phyloP scores from a whole-genome alignment of 1,284 basidiomycete species.

The Inonotus obliquus region DNA sequence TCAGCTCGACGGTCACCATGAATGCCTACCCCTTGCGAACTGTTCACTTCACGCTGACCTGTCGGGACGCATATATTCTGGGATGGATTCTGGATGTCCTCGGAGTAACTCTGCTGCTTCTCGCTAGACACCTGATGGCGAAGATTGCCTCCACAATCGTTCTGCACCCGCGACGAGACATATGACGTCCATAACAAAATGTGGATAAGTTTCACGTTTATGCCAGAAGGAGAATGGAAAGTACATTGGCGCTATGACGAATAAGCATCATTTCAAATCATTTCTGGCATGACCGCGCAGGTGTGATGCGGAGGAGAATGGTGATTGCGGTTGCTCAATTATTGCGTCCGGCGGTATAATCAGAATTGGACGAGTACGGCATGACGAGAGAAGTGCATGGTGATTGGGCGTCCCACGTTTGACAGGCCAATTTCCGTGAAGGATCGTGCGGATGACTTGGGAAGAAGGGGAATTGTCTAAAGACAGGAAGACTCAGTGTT shows the following conservation, averaged over 20 bases:
- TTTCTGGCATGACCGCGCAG: not conserved
- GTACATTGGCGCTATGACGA: not conserved
- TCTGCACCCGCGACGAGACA: not conserved
- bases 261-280: not conserved
- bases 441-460: not conserved
- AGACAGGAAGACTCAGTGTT: not conserved
- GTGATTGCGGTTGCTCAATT: not conserved
- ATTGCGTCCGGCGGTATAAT: not conserved
- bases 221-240: not conserved
- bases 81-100: not conserved
- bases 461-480: not conserved
- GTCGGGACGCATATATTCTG: not conserved
- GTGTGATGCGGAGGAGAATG: not conserved
- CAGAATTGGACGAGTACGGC: not conserved
- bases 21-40: not conserved
- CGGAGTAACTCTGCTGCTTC: slow-evolving; percentile 1
- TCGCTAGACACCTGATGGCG: not conserved
- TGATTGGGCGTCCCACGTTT: not conserved
- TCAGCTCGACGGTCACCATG: not conserved
- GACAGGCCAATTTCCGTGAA: not conserved
- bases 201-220: not conserved
- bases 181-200: not conserved
- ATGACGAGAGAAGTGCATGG: not conserved
- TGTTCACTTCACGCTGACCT: not conserved
- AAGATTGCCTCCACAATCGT: not conserved